A percentile compares a stretch with the other conserved stretches of the same genome.
phyloP scores from a whole-genome alignment of 1,284 basidiomycete species.

The Porodaedalea pini region DNA sequence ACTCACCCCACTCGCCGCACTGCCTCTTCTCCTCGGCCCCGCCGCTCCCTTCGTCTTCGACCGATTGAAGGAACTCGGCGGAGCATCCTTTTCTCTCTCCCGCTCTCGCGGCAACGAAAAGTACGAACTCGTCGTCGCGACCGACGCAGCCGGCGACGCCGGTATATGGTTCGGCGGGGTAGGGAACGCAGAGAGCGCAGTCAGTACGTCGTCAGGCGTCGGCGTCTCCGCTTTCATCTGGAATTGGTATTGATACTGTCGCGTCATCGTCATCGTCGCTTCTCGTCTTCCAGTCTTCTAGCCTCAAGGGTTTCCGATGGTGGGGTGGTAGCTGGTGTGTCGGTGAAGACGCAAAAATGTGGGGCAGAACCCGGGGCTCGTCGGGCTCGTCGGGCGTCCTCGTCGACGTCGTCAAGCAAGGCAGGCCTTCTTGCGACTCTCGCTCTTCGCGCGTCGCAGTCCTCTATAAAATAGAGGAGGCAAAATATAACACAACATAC shows the following conservation, averaged over 20 bases:
- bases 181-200: slow-evolving; percentile 19
- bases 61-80: neutral
- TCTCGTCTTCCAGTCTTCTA: neutral
- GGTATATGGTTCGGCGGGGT: slow-evolving; percentile 21
- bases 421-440: neutral
- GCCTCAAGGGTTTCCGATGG: neutral
- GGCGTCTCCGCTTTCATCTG: neutral
- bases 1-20: neutral
- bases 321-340: too few species aligned
- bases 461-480: too few species aligned
- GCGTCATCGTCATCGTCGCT: neutral
- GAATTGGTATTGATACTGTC: neutral
- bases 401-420: neutral
- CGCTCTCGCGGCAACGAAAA: neutral
- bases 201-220: neutral
- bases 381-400: neutral
- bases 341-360: too few species aligned
- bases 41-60: neutral
- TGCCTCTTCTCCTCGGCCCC: slow-evolving; percentile 3
- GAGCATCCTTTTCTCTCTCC: neutral
- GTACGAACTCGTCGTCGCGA: neutral
- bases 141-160: slow-evolving; percentile 3
- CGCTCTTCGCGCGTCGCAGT: neutral
- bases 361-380: too few species aligned
- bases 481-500: too few species aligned